Conservation (phyloP, 305 asterid genomes). For the Solanum hybrid region DNA sequence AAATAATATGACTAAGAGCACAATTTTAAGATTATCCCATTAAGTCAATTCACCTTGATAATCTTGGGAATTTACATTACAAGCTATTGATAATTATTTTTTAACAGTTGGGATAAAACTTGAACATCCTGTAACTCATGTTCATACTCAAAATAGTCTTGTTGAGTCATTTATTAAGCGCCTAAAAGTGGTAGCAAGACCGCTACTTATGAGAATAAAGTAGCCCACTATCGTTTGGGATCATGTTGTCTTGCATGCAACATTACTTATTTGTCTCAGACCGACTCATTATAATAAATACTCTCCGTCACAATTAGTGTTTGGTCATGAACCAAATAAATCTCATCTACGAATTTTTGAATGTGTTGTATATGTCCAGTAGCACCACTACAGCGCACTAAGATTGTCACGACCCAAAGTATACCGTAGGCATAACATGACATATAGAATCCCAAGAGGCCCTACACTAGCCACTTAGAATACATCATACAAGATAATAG, state of each 20-base stretch:
- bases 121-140: not conserved
- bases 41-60: not conserved
- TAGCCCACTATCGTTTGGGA: not conserved
- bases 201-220: not conserved
- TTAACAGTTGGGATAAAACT: not conserved
- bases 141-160: not conserved
- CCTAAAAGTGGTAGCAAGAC: not conserved
- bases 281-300: not conserved
- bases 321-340: not conserved
- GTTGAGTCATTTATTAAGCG: not conserved
- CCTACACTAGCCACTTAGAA: no score
- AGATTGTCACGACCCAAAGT: no score
- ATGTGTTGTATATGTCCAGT: not conserved
- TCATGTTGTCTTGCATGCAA: not conserved
- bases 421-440: no score
- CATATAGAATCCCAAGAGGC: no score
- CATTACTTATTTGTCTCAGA: not conserved
- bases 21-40: not conserved
- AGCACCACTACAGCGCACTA: not conserved
- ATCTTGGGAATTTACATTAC: not conserved
- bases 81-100: not conserved
- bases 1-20: not conserved
- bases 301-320: not conserved
- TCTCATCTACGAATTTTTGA: not conserved
- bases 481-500: no score